Conservation (phyloP, 1,139 yeast genomes). For the Diutina scorzettiae region DNA sequence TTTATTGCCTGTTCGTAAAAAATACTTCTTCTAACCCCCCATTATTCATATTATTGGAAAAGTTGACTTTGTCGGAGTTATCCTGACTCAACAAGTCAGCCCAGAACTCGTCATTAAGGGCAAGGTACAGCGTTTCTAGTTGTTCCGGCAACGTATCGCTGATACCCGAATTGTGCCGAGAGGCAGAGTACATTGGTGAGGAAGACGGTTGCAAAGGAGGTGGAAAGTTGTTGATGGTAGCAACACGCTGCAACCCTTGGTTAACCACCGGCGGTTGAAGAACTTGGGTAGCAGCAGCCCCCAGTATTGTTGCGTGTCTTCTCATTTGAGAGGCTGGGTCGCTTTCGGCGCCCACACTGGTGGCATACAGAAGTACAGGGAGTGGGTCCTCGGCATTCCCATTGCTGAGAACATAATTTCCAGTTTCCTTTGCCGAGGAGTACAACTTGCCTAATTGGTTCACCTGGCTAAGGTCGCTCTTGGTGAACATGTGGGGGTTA, state of each 20-base stretch:
- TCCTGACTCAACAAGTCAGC: slow-evolving; percentile 26
- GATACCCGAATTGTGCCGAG: not conserved
- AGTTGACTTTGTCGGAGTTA: slow-evolving; percentile 24
- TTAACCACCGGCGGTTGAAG: too few relatives aligned
- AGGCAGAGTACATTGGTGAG: too few relatives aligned
- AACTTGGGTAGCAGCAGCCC: too few relatives aligned
- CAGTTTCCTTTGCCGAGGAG: not conserved
- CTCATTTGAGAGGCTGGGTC: not conserved
- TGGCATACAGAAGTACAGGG: not conserved
- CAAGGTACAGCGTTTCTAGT: slow-evolving; percentile 1
- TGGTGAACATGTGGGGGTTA: slow-evolving; percentile 7
- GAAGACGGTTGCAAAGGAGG: too few relatives aligned
- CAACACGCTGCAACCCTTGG: too few relatives aligned
- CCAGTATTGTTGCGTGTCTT: not conserved
- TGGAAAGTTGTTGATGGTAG: too few relatives aligned
- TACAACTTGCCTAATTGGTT: not conserved
- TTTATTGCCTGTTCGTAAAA: too few relatives aligned
- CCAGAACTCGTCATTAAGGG: slow-evolving; percentile 33
- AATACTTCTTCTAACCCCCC: slow-evolving; percentile 2
- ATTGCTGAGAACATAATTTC: not conserved
- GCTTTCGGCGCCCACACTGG: not conserved
- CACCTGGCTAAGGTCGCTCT: not conserved
- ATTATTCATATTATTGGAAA: slow-evolving; percentile 8
- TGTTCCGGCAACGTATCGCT: slow-evolving; percentile 4
- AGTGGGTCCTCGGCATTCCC: not conserved